Percentiles rank a stretch among this genome's conserved stretches.
Evolutionary conservation across 2,329 filamentous ascomycete species (phyloP).

Genomic region (Pyricularia grisea): DNA sequence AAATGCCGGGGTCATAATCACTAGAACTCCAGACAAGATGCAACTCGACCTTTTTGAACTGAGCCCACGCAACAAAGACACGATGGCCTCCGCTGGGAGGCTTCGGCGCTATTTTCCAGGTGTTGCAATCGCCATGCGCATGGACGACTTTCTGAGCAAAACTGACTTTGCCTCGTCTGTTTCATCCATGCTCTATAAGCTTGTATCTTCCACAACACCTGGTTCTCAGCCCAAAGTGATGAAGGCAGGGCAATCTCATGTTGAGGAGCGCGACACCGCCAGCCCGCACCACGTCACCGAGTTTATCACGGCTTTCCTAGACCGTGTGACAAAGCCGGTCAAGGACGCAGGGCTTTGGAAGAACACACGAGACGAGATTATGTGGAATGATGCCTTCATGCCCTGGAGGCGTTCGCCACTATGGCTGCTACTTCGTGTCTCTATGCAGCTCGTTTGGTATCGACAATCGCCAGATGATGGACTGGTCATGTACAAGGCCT

Average conservation of each 20-base stretch:
- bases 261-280: background rate
- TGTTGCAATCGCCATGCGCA: background rate
- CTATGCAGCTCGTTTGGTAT: background rate
- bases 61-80: background rate
- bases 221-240: background rate
- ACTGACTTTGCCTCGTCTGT: background rate
- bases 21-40: background rate
- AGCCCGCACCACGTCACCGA: background rate
- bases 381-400: background rate
- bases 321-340: background rate
- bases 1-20: background rate
- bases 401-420: background rate
- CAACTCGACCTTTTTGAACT: background rate
- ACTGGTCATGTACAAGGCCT: background rate
- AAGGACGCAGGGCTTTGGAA: background rate
- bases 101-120: background rate
- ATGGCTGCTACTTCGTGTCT: background rate
- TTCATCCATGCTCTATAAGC: background rate
- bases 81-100: background rate
- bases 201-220: background rate
- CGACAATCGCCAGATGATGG: background rate
- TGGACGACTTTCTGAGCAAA: background rate
- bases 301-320: background rate
- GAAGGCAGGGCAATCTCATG: background rate
- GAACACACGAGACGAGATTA: background rate